These are phyloP conservation scores for Phoma sp. DNA, from an alignment of 2,329 filamentous ascomycete species.

Conservation along the genomic window DNA sequence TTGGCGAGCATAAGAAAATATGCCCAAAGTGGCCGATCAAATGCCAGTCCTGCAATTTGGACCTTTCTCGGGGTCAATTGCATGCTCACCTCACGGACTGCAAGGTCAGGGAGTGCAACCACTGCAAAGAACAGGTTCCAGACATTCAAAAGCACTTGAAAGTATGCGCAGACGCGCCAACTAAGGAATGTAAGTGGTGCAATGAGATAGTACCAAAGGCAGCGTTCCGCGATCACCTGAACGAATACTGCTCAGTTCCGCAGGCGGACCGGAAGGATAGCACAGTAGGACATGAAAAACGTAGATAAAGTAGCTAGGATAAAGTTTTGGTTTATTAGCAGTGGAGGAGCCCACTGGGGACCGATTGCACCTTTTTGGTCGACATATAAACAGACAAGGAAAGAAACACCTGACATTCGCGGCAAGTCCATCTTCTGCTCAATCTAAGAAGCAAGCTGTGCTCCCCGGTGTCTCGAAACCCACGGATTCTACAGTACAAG, in stretches of 20 bases:
- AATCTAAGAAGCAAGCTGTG: too few species aligned
- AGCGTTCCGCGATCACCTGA: not conserved
- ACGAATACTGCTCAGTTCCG: not conserved
- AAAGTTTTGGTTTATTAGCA: too few species aligned
- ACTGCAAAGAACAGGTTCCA: not conserved
- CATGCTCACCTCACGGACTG: not conserved
- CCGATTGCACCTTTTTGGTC: too few species aligned
- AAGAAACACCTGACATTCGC: too few species aligned
- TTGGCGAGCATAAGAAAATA: not conserved
- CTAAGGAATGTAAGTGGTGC: not conserved
- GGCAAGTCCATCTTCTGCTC: too few species aligned
- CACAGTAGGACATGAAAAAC: not conserved
- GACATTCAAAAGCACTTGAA: not conserved
- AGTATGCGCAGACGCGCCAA: not conserved
- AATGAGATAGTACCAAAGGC: not conserved
- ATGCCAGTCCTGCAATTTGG: not conserved
- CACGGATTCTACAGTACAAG: too few species aligned
- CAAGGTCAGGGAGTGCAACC: not conserved
- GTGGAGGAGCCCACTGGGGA: too few species aligned
- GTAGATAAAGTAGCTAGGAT: too few species aligned
- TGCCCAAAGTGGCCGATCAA: not conserved
- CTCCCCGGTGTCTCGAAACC: too few species aligned
- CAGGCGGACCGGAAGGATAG: not conserved
- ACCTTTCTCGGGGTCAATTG: not conserved
- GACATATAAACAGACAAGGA: too few species aligned